Evolutionary conservation across 352 stramenopile species (phyloP), one percentile per base, ranked within the genome.

Genomic region (Phytopythium helicoides): DNA sequence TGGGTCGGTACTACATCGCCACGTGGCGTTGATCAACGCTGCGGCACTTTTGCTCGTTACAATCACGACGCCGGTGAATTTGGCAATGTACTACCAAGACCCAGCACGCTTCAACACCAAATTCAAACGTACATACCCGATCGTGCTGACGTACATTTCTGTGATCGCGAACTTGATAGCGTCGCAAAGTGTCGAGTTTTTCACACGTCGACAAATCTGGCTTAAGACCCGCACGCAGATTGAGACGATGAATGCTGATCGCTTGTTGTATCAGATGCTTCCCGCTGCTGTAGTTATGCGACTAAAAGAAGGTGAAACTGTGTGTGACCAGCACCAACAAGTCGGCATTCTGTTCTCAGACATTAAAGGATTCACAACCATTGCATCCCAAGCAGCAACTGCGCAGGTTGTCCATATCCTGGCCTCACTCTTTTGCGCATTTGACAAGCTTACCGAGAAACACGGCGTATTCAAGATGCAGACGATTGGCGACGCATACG

Each of bases 391-490:
- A 45, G 73, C 92, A 16, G 79, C 88, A 26, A 89, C 89, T 0
- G 74, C 80, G 2, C 79, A 97, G 69, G 87, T 97, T 19, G 89
- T 96, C 4, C 82, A 96, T 51, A 87, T 98, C 46, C 58, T 98
- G 3, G 87, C 92, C 28, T 92, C 88, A n/a, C 66, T 98, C 1
- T 97, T 97, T 55, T 92, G 81, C 36, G 80, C 81, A 11, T 97
- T 97, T 40, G 89, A 98, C 60, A 90, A 93, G 16, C 61, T 97
- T n/a, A 93, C 85, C 0, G 80, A 94, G 37, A 95, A 97, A 62
- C 85, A 97, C 60, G 81, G 87, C 31, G 87, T 97, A 28, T 96
- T 96, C 52, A 98, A 97, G 64, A 92, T 97, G 68, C 87, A 98
- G 60, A 97, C 86, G 0, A 97, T 97, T 28, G 89, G 91, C 12